A percentile compares a stretch with the other conserved stretches of the same genome.
Evolutionary conservation across 495 filamentous ascomycete genomes (phyloP).

Genomic region (Xanthoparmelia taractica): DNA sequence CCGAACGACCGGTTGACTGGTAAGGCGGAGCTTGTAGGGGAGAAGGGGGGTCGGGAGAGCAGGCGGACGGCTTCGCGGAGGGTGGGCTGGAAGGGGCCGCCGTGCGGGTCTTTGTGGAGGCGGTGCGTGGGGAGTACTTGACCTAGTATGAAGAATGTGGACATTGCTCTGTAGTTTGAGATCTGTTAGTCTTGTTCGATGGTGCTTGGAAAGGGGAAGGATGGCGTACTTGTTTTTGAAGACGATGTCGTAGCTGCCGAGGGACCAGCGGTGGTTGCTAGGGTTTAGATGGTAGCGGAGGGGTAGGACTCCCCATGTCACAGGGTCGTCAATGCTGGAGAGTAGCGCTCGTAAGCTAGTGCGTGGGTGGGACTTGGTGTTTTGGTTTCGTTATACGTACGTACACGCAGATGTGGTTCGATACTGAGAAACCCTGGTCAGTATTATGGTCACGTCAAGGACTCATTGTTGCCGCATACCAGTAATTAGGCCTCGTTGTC

Average conservation of each 20-base stretch:
- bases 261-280: slow-evolving; percentile 70
- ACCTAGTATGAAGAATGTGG: slow-evolving; percentile 71
- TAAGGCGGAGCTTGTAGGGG: slow-evolving; percentile 29
- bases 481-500: slow-evolving; percentile 75
- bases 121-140: slow-evolving; percentile 88
- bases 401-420: slow-evolving; percentile 94
- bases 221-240: slow-evolving; percentile 45
- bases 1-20: slow-evolving; percentile 35
- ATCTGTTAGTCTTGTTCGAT: slow-evolving; percentile 8
- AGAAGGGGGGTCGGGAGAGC: slow-evolving; percentile 58
- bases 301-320: slow-evolving; percentile 86
- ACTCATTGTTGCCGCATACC: slow-evolving; percentile 44
- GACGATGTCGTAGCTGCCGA: slow-evolving; percentile 91
- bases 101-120: slow-evolving; percentile 57
- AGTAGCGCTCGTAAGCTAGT: slow-evolving; percentile 12
- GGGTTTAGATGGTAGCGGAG: slow-evolving; percentile 58
- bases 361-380: neutral
- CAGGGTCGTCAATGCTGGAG: slow-evolving; percentile 79
- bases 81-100: slow-evolving; percentile 82
- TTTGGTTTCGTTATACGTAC: slow-evolving; percentile 39
- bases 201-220: slow-evolving; percentile 3
- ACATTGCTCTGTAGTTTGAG: slow-evolving; percentile 40
- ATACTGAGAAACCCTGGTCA: slow-evolving; percentile 49
- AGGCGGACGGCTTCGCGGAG: slow-evolving; percentile 80
- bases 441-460: slow-evolving; percentile 5